Evolutionary conservation across 192 early-diverging fungal genomes (phyloP).

Genomic region (Chytriomyces sp.): DNA sequence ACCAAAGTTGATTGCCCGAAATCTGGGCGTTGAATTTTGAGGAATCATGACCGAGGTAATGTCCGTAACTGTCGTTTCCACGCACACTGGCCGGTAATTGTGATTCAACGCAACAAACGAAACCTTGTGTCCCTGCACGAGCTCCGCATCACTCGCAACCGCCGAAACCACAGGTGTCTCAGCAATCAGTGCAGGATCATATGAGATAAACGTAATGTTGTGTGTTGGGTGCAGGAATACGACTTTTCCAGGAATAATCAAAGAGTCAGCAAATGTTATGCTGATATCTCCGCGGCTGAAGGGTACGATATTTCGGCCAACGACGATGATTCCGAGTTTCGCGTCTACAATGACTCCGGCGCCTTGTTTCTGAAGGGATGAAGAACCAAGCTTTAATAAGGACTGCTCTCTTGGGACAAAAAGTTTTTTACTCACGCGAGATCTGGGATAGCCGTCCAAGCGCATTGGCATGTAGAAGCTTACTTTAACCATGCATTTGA

Average conservation of each 20-base stretch:
- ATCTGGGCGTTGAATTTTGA: constrained; percentile 59
- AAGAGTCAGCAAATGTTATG: constrained; percentile 84
- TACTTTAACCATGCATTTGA: constrained; percentile 82
- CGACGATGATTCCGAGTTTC: constrained; percentile 78
- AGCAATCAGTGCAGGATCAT: constrained; percentile 76
- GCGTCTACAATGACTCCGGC: constrained; percentile 82
- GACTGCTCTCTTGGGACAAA: neutral
- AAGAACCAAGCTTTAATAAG: neutral
- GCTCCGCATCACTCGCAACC: constrained; percentile 58
- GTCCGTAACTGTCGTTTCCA: constrained; percentile 61
- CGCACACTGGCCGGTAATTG: constrained; percentile 55
- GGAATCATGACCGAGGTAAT: constrained; percentile 58
- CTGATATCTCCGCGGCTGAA: constrained; percentile 78
- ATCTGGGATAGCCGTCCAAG: constrained; percentile 74
- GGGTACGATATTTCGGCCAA: constrained; percentile 81
- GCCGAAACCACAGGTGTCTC: constrained; percentile 72
- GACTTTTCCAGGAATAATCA: constrained; percentile 85
- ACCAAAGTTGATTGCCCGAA: constrained; percentile 74
- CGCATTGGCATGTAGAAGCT: constrained; percentile 80
- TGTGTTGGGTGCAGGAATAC: constrained; percentile 85
- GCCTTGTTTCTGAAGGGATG: constrained; percentile 58
- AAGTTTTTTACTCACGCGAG: constrained; percentile 34
- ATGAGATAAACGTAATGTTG: constrained; percentile 85
- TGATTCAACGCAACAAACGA: constrained; percentile 57
- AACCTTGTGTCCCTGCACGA: constrained; percentile 63